Evolutionary conservation across 345 rosid species (phyloP), one percentile per base, ranked within the genome.

Genomic region (Combretum micranthum): DNA sequence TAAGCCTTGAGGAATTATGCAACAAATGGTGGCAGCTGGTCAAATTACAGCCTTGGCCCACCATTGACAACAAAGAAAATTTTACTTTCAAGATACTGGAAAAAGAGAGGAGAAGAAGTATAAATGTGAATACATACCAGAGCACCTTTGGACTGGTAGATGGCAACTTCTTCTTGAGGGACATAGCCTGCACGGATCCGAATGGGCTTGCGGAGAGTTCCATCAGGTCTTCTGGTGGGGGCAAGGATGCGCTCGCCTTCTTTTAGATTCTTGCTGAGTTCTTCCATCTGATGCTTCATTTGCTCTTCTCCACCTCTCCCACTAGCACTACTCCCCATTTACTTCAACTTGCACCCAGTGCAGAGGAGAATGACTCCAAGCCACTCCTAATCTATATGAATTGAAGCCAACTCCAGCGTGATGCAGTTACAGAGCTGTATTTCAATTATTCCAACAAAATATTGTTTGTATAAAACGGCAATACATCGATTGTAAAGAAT

Each of bases 201-300:
- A 50, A 93, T 78, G 56, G 96, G 88, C 69, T 89, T 89, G 4
- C 96, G 79, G 63, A 83, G 81, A 13, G 90, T 83, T n/a, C 96
- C 96, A 69, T 93, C 95, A 46, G 99, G 95, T 67, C 97, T 76
- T 47, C 87, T 76, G 15, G 83, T 83, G 14, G 99, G 99, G 21
- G 83, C 96, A 50, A 93, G 42, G 59, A 90, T 77, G 48, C 97
- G 75, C 70, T 93, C 99, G n/a, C 99, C 97, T 75, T 87, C 96
- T 73, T 90, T 93, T 69, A 87, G 90, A 86, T 79, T 87, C 85
- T 85, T 76, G 81, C 85, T 77, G 42, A 83, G 60, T 74, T 89
- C 96, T 44, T 80, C 84, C 90, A 82, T 82, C 65, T 66, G 39
- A 32, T 32, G 64, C 61, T 64, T 70, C 67, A 59, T 61, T 13